Base-by-base conservation (phyloP, 257 asterid genomes). In the Dorcoceras hygrometricum region DNA sequence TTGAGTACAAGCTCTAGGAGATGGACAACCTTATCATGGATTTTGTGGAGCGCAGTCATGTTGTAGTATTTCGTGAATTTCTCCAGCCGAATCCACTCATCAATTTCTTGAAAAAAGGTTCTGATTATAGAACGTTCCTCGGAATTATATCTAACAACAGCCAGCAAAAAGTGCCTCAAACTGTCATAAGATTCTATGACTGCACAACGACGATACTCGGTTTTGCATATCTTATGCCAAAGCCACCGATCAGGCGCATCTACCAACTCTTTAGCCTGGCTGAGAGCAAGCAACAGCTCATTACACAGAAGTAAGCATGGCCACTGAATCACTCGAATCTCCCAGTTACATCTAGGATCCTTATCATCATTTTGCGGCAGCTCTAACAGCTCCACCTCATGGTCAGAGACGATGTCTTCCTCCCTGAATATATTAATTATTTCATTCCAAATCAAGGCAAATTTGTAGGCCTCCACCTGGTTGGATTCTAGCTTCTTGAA, bases 211-310 rank as follows among this genome's bases (percentile, higher is more conserved):
- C 99, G 79, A 68, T 90, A 94, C 74, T 94, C 99, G 8, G 73
- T 78, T 88, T 94, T 94, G 84, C 84, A 81, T 69, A 94, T 79
- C 81, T 94, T 90, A 72, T 79, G 73, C 96, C 97, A 94, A 75
- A 94, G 92, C 97, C 97, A 94, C 78, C 67, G 82, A 75, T 94
- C 99, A 51, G 99, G 96, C 74, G 99, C 97, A 82, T 94, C 99
- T 1, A 90, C 95, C 75, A 94, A 75, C 84, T 94, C 99, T 75
- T 87, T 82, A 51, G 95, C 99, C 85, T 90, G 99, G 71, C 95
- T 90, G 64, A 94, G 95, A 75, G 89, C 95, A 77, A 94, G 96
- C 65, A 90, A 81, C 62, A 94, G 85, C 79, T 94, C 97, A 67
- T 90, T 90, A 68, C 96, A 94, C 31, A 94, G 95, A 24, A 94